Base-by-base conservation (phyloP, 768 basidiomycete species). In the Trametes cinnabarina region DNA sequence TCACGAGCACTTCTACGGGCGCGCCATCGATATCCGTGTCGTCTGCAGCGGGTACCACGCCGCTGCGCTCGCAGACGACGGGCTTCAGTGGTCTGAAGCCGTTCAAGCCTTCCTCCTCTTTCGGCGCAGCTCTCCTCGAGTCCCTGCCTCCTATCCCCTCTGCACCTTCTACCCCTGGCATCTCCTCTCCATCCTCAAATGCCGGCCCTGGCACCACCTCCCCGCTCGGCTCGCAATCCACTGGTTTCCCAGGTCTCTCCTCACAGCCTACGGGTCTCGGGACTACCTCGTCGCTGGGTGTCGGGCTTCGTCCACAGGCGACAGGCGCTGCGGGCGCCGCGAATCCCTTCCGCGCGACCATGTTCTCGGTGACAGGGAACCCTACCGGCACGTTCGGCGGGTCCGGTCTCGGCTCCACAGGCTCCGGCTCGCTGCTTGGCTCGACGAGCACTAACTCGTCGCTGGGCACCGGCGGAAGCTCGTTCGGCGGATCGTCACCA, bases 91-190 rank as follows among this genome's bases (percentile, higher is more conserved):
- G 80, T 0, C 61, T 84, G 63, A 82, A 82, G 66, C 71, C 79
- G 3, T 84, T 84, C 76, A 81, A 82, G 64, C 82, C 82, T 11
- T 73, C 79, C 1, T 77, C 76, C 6, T 76, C 75, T 9, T 84
- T 84, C 60, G 82, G 82, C n/a, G 77, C 78, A 25, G 72, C 74
- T 17, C 66, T 83, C 2, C 68, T 83, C 28, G 79, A 79, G 57
- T 72, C 72, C 9, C 67, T 84, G 23, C 93, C 93, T 2, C 77
- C 91, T 5, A 84, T 92, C 53, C 82, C 88, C 11, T 83, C 86
- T 5, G 69, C 71, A 3, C 72, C 81, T 0, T 73, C 73, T 5
- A 82, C 83, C 15, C 81, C 86, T 43, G 72, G 74, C 9, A 57
- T 37, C 19, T 58, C 62, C 5, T 41, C 58, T 2, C 55, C 57